Evolutionary conservation across 1,284 basidiomycete genomes (phyloP), one percentile per base, ranked within the genome.

Genomic region (Tylopilus microsporus): DNA sequence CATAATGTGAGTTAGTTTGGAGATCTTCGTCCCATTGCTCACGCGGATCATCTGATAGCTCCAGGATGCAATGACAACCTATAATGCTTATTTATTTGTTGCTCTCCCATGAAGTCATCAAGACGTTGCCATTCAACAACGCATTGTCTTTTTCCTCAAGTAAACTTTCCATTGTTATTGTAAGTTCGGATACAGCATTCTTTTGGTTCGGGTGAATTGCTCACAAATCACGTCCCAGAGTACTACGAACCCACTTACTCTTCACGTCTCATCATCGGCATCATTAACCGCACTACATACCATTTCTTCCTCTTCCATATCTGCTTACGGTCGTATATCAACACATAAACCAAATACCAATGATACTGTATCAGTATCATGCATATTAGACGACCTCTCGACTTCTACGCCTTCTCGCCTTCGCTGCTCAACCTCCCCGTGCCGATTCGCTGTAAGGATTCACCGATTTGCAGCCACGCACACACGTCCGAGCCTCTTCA

Each of bases 81-180:
- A 62, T 64, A 32, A 74, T 84, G 60, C 62, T 83, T 67, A 72
- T 86, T 57, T 89, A 88, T 74, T 89, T 86, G 12, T 70, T 89
- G 57, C 73, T 73, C 41, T 76, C 75, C 32, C 84, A 42, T 61
- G 25, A 25, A 25, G 25, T 25, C 25, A 25, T 25, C 25, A 25
- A 25, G 25, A 25, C 25, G 25, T 25, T 85, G 21, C 63, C 75
- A 25, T 68, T 84, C 49, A 68, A 74, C 42, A 77, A 78, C 58
- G 70, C 79, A 52, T 68, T 74, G 53, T 77, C 75, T 49, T 82
- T 87, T 70, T 72, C 76, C 63, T 76, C 82, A 50, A 81, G 77
- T 63, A 67, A 70, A 74, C 25, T 25, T 25, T 25, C 25, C 25
- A 25, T 25, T 25, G 25, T 25, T 25, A 25, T 89, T 64, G 87